A percentile compares a stretch with the other conserved stretches of the same genome.
These are phyloP conservation scores for Wickerhamomyces sp. DNA, from an alignment of 1,139 yeast species.

Conservation along the genomic window DNA sequence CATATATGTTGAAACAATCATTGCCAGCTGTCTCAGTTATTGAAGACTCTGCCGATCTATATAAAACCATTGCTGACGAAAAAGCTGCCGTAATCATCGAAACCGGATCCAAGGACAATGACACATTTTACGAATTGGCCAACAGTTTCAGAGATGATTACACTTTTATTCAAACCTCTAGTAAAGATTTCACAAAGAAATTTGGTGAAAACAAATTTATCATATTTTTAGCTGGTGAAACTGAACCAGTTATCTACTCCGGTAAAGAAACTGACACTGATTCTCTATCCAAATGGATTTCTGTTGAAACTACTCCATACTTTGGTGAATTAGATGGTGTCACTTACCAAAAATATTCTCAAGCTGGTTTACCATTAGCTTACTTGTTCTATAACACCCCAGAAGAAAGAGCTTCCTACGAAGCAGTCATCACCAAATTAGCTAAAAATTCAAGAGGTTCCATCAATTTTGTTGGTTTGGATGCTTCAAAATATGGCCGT, in stretches of 20 bases:
- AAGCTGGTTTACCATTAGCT: constrained; percentile 72
- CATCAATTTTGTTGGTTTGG: constrained; percentile 83
- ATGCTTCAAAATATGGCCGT: constrained; percentile 75
- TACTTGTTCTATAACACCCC: constrained; percentile 77
- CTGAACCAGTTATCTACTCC: constrained; percentile 39
- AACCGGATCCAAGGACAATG: constrained; percentile 35
- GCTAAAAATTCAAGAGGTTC: constrained; percentile 78
- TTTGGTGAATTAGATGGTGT: constrained; percentile 89
- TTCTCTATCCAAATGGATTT: constrained; percentile 50
- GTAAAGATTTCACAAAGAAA: constrained; percentile 40
- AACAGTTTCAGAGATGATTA: constrained; percentile 54
- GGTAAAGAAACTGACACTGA: constrained; percentile 34
- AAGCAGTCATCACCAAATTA: constrained; percentile 49
- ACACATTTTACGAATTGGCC: constrained; percentile 53
- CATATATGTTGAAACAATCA: constrained; percentile 78
- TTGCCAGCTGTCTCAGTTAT: constrained; percentile 70
- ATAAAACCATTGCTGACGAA: constrained; percentile 43
- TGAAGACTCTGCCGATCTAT: constrained; percentile 44
- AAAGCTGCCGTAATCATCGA: constrained; percentile 50
- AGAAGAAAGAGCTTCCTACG: constrained; percentile 60
- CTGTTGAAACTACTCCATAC: constrained; percentile 72
- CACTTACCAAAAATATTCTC: constrained; percentile 73
- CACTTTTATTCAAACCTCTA: constrained; percentile 55
- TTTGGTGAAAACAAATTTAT: constrained; percentile 37
- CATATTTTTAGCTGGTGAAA: constrained; percentile 22